These are phyloP conservation scores for Metroxylon sagu DNA, from an alignment of 176 grass and related monocot genomes.

Conservation along the genomic window DNA sequence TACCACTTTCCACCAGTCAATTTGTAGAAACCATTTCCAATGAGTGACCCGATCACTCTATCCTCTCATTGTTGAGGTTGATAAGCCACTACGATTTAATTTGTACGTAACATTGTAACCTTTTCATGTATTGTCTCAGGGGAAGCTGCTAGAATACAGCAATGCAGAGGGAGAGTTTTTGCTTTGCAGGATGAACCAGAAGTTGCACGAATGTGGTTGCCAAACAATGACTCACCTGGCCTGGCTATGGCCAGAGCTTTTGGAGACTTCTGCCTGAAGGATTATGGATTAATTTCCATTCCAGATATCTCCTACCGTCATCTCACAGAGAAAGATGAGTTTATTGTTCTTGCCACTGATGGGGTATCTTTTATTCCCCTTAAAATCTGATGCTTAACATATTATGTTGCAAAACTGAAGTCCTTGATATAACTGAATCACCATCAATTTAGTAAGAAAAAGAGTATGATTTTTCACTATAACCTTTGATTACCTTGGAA, in stretches of 20 bases:
- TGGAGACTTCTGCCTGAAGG: constrained; percentile 97
- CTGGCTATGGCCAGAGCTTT: constrained; percentile 99
- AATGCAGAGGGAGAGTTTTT: constrained; percentile 93
- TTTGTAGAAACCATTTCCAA: too few species aligned
- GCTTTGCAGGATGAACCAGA: constrained; percentile 98
- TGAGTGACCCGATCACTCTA: too few species aligned
- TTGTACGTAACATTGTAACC: too few species aligned
- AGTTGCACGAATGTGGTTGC: constrained; percentile 94
- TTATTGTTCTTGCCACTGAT: constrained; percentile 88
- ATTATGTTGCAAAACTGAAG: too few species aligned
- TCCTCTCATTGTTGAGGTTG: too few species aligned
- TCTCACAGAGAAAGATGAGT: constrained; percentile 80
- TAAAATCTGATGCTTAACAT: too few species aligned
- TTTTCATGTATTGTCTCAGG: constrained; percentile 21
- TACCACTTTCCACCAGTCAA: too few species aligned
- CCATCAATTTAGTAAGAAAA: too few species aligned
- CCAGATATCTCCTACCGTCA: constrained; percentile 78
- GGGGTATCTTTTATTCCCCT: constrained; percentile 52
- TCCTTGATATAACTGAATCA: too few species aligned
- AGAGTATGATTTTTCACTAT: too few species aligned
- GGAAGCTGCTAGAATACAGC: constrained; percentile 86
- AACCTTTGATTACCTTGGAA: too few species aligned
- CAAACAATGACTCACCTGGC: constrained; percentile 91
- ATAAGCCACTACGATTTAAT: too few species aligned
- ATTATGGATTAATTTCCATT: constrained; percentile 99